Evolutionary conservation across 1,284 basidiomycete genomes (phyloP).

Genomic region (Sutorius eximius): DNA sequence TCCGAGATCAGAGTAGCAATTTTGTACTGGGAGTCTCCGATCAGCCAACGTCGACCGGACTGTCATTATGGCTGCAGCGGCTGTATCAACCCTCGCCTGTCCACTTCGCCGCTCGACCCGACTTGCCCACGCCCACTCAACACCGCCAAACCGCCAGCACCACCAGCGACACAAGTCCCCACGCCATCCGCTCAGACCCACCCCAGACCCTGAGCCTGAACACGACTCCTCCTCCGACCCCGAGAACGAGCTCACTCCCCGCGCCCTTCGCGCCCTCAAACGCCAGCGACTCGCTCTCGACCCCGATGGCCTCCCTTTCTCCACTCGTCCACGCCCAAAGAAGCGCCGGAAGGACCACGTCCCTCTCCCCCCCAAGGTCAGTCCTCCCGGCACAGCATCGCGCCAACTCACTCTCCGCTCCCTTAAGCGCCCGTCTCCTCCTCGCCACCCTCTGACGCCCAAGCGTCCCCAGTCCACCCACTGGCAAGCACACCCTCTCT

Average conservation of each 20-base stretch:
- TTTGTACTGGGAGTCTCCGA: constrained; percentile 8
- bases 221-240: constrained; percentile 22
- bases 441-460: constrained; percentile 4
- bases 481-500: neutral
- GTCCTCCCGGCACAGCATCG: neutral
- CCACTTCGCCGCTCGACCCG: constrained; percentile 31
- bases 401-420: neutral
- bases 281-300: constrained; percentile 34
- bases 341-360: constrained; percentile 25
- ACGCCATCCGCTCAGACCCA: neutral
- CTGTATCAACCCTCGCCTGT: constrained; percentile 28
- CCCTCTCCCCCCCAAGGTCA: neutral
- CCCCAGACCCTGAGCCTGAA: constrained; percentile 19
- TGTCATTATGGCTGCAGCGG: constrained; percentile 32
- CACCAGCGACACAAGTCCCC: neutral
- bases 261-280: constrained; percentile 36
- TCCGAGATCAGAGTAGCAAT: neutral
- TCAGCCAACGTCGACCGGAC: constrained; percentile 19
- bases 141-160: neutral
- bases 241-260: constrained; percentile 35
- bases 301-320: constrained; percentile 27
- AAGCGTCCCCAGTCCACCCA: neutral
- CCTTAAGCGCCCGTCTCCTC: constrained; percentile 15
- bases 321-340: constrained; percentile 13
- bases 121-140: constrained; percentile 24